These are phyloP conservation scores for Wickerhamiella musiphila DNA, from an alignment of 805 yeast species.

Conservation along the genomic window DNA sequence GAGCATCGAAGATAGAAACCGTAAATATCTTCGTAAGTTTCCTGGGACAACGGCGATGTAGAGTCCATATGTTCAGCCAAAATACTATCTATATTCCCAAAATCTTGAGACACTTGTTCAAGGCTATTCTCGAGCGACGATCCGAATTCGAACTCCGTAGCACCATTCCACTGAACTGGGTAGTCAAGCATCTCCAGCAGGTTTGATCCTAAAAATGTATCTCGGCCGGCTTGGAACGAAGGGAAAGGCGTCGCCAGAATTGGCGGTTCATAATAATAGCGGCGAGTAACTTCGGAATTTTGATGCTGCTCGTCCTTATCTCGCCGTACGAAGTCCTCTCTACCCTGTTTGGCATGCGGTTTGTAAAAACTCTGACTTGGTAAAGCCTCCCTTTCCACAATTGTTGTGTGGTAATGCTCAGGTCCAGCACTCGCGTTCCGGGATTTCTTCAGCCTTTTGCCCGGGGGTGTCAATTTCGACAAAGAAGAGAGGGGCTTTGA, in stretches of 20 bases:
- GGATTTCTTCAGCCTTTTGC: background rate
- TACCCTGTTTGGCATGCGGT: background rate
- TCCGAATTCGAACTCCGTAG: background rate
- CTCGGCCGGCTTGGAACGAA: background rate
- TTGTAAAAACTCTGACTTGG: background rate
- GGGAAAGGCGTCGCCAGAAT: too few relatives aligned
- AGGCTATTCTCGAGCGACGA: constrained; percentile 3
- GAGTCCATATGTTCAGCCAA: constrained; percentile 3
- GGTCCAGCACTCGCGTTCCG: background rate
- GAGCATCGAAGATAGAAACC: constrained; percentile 9
- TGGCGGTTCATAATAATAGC: too few relatives aligned
- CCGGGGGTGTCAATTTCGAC: background rate
- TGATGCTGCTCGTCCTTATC: too few relatives aligned
- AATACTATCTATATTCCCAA: constrained; percentile 1
- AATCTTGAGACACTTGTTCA: constrained; percentile 4
- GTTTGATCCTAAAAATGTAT: constrained; percentile 10
- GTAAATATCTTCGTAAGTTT: constrained; percentile 7
- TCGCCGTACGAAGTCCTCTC: too few relatives aligned
- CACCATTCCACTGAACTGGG: constrained; percentile 6
- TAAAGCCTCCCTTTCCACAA: constrained; percentile 2
- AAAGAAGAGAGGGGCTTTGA: too few relatives aligned
- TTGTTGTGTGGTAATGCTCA: constrained; percentile 1
- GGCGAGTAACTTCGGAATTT: too few relatives aligned
- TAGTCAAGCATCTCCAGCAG: constrained; percentile 2
- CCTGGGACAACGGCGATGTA: too few relatives aligned